These are phyloP conservation scores for Phytophthora capsici DNA, from an alignment of 352 stramenopile species.

Conservation along the genomic window DNA sequence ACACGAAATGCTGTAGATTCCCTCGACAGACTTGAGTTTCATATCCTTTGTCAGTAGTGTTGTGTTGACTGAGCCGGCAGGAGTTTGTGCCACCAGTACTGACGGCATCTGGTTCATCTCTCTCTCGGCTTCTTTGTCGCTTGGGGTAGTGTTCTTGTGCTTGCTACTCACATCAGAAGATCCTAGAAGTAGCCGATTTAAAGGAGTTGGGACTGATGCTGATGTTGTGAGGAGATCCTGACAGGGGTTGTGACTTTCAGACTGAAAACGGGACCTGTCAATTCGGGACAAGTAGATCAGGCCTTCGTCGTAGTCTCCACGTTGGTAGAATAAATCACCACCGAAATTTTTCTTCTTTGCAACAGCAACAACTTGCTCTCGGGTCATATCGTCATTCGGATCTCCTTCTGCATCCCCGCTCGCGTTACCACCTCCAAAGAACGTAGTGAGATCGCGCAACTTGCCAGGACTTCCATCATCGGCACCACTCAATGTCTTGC, in stretches of 20 bases:
- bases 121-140: constrained; percentile 28
- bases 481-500: constrained; percentile 32
- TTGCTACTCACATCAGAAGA: constrained; percentile 28
- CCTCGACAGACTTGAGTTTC: constrained; percentile 81
- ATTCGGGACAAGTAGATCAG: constrained; percentile 89
- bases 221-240: constrained; percentile 57
- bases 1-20: constrained; percentile 82
- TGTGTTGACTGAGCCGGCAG: constrained; percentile 22
- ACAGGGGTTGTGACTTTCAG: constrained; percentile 61
- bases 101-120: constrained; percentile 38
- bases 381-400: constrained; percentile 16
- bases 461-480: constrained; percentile 44
- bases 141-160: constrained; percentile 14
- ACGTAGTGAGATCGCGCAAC: constrained; percentile 66
- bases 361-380: constrained; percentile 35
- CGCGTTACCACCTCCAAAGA: constrained; percentile 41
- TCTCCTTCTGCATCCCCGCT: constrained; percentile 11
- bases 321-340: constrained; percentile 86
- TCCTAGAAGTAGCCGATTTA: constrained; percentile 50
- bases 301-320: constrained; percentile 85
- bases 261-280: constrained; percentile 69
- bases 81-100: constrained; percentile 11
- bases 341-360: constrained; percentile 57
- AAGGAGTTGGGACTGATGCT: constrained; percentile 48
- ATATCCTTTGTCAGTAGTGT: constrained; percentile 61